Evolutionary conservation across 805 yeast genomes (phyloP), one percentile per base, ranked within the genome.

Genomic region (Pichia thaimueangensis): DNA sequence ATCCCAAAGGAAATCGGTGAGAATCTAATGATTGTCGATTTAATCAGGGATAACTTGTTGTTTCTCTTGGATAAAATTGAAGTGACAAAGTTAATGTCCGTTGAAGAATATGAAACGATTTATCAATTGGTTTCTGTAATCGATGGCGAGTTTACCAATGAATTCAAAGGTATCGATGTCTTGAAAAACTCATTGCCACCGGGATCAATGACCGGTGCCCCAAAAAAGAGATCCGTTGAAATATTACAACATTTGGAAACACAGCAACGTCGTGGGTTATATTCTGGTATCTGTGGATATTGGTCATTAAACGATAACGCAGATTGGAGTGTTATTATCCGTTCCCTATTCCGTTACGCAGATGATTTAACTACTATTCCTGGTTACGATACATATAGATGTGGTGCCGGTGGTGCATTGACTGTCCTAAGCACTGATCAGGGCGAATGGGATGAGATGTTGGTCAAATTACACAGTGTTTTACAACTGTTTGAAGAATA

Each of bases 131-230:
- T 93, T 2, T 84, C 95, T 34, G 96, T 86, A 1, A 86, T 93
- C 20, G 76, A 71, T 41, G 97, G 97, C 0, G 58, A 66, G 17
- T 60, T 81, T 22, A 49, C 53, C 2, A 43, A 42, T 19, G 15
- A 43, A 12, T 79, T 72, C 50, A 65, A 71, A 11, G 98, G 97
- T 0, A 65, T 89, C 20, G 97, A 93, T 58, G 67, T 91, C 3
- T 69, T 93, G 11, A 73, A 78, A 17, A 77, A 77, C 45, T 78
- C 96, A 0, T 66, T 94, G 28, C 98, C 99, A 3, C 96, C 99
- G 0, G 99, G 99, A 0, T 91, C 97, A 1, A 93, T 93, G 99
- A 93, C 99, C 0, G 99, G 99, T 3, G 99, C 99, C 0, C 99
- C 99, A 2, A 93, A 93, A 65, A 84, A 82, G 53, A 73, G 96